These are phyloP conservation scores for Penicillium nordicum DNA, from an alignment of 2,329 filamentous ascomycete genomes.

Conservation along the genomic window DNA sequence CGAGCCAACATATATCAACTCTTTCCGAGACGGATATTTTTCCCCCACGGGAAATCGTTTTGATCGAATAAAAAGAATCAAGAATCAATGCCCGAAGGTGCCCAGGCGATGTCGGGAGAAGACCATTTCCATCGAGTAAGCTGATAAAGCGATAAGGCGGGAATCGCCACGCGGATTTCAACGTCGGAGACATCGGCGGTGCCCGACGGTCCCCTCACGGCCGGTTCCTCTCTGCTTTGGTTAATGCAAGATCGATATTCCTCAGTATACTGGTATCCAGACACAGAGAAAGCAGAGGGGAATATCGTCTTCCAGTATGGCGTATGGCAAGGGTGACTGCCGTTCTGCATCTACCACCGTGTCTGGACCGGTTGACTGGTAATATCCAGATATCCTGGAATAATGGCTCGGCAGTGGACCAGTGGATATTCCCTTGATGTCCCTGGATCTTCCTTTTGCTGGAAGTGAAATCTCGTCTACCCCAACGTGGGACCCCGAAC, in stretches of 20 bases:
- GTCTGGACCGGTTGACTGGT: neutral
- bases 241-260: neutral
- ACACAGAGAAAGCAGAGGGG: neutral
- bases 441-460: neutral
- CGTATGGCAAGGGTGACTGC: neutral
- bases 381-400: no score
- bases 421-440: neutral
- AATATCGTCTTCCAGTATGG: neutral
- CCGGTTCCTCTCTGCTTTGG: neutral
- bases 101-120: neutral
- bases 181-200: neutral
- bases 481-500: neutral
- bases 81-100: neutral
- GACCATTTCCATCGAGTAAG: constrained; percentile 2
- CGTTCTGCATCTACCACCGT: neutral
- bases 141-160: constrained; percentile 19
- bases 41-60: constrained; percentile 14
- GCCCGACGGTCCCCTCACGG: neutral
- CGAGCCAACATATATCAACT: neutral
- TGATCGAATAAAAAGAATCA: constrained; percentile 27
- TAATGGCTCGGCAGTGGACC: neutral
- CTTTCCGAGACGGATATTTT: neutral
- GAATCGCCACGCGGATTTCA: neutral
- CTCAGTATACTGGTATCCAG: neutral
- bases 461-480: neutral